Base-by-base conservation (phyloP, 345 rosid species). In the Arabis hirsuta region DNA sequence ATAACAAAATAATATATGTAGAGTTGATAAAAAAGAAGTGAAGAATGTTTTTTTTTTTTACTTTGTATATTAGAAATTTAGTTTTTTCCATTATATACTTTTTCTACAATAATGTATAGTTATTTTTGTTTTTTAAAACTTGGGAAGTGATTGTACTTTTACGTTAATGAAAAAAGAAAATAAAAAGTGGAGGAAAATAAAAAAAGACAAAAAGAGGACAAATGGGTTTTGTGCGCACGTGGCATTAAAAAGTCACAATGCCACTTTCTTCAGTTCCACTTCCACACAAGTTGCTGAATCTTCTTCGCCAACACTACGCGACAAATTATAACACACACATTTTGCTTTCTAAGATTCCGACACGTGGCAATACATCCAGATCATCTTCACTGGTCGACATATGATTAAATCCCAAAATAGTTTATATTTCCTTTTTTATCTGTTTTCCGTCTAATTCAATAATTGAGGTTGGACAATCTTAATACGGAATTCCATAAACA, bases 241-340 rank as follows among this genome's bases (percentile, higher is more conserved):
- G 55, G 55, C 46, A 4, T 14, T 42, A 2, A 67, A 54, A 67
- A 51, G 34, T 51, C 47, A 54, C 13, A 55, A 31, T 55, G 73
- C 54, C 65, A 68, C n/a, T 56, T 55, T 13, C 20, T 39, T 65
- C 24, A 22, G 24, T 36, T 65, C 48, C 52, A 54, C 44, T 67
- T 55, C 54, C 72, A 67, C 42, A 54, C 72, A 67, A 67, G 53
- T 67, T 67, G 72, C 39, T 52, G 27, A 53, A 10, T 46, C 27
- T 27, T 26, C 10, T 7, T 11, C 14, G 8, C 36, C 59, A 38
- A 36, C 9, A 39, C 26, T n/a, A 19, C 36, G 16, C 26, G 71
- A 67, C 71, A 54, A 54, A 67, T 52, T 1, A 14, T 52, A 13
- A 5, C 14, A 67, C 42, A 67, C 52, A 55, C 36, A 32, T 32